Base-by-base conservation (phyloP, 179 eudicot species). In the Kewa caespitosa region DNA sequence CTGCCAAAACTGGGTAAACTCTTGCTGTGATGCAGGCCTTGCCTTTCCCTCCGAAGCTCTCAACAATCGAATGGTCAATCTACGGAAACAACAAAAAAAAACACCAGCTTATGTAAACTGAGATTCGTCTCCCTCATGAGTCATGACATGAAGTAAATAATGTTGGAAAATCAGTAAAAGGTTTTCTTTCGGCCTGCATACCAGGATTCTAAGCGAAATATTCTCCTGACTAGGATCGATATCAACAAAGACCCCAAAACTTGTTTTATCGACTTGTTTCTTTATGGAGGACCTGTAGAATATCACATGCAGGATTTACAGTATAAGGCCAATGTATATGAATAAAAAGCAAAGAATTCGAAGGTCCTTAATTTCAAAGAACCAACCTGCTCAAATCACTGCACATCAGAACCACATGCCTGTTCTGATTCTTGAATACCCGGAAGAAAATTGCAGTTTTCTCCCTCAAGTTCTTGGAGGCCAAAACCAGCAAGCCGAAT, bases 31-130 rank as follows among this genome's bases (percentile, higher is more conserved):
- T 81, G 79, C 84, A 84, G 38, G 84, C 52, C 78, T 75, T 81
- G 55, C 84, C 87, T 75, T 57, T 80, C 57, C 78, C 87, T 0
- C 80, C 87, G 61, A 78, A 84, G 60, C 82, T 81, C 64, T 81
- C 82, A 28, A 84, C 66, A 23, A 84, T 62, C 1, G 84, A 81
- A 71, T 84, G 80, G 27, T 84, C 87, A 23, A 81, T 81, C 81
- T 84, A 76, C 33, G 9, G 8, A 41, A 64, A 38, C 43, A 67
- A 17, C 17, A 14, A 48, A 48, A 48, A 0, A 23, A 17, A 14
- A 3, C 54, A 11, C 17, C n/a, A n/a, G n/a, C n/a, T n/a, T n/a
- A n/a, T n/a, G n/a, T n/a, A n/a, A 48, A 48, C 54, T 0, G 7
- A 48, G 54, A 13, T 10, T 46, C 17, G 52, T n/a, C n/a, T n/a